Percentiles rank a stretch among this genome's conserved stretches.
phyloP scores from a whole-genome alignment of 1,284 basidiomycete genomes.

The Leccinum holopus region DNA sequence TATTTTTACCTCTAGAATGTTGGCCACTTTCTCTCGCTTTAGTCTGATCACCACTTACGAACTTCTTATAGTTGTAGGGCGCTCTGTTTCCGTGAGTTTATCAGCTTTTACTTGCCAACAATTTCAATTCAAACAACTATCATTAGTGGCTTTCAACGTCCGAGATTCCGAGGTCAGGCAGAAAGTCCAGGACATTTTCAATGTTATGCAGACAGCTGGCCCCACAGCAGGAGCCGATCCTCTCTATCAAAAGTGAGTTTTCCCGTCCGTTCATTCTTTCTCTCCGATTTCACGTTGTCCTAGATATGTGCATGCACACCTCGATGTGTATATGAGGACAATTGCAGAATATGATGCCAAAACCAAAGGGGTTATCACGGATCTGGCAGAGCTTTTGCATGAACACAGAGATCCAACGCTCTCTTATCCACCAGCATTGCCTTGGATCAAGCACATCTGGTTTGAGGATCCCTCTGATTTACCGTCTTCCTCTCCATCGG shows the following conservation, averaged over 20 bases:
- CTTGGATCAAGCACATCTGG: constrained; percentile 18
- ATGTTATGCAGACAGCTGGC: constrained; percentile 6
- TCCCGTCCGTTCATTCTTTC: rapidly evolving
- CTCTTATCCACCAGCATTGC: not conserved
- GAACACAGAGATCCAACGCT: constrained; percentile 4
- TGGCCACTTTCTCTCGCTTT: not conserved
- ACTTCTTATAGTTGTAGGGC: constrained; percentile 24
- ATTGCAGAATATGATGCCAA: constrained; percentile 16
- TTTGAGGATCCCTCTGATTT: constrained; percentile 23
- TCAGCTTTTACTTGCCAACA: not conserved
- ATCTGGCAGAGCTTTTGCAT: constrained; percentile 27
- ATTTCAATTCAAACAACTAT: not conserved
- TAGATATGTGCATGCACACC: constrained; percentile 17
- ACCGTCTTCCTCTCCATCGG: constrained; percentile 13
- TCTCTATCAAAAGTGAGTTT: constrained; percentile 18
- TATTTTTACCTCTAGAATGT: constrained; percentile 30
- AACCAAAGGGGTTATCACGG: constrained; percentile 13
- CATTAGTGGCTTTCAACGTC: constrained; percentile 24
- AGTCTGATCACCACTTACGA: not conserved
- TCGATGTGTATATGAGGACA: constrained; percentile 15
- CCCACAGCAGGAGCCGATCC: not conserved
- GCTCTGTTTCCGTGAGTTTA: constrained; percentile 27
- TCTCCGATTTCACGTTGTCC: not conserved
- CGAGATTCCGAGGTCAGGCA: not conserved
- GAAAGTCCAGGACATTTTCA: constrained; percentile 19